Percentiles rank a stretch among this genome's conserved stretches.
Conservation (phyloP, 2,329 filamentous ascomycete species). For the Colletotrichum gigasporum region DNA sequence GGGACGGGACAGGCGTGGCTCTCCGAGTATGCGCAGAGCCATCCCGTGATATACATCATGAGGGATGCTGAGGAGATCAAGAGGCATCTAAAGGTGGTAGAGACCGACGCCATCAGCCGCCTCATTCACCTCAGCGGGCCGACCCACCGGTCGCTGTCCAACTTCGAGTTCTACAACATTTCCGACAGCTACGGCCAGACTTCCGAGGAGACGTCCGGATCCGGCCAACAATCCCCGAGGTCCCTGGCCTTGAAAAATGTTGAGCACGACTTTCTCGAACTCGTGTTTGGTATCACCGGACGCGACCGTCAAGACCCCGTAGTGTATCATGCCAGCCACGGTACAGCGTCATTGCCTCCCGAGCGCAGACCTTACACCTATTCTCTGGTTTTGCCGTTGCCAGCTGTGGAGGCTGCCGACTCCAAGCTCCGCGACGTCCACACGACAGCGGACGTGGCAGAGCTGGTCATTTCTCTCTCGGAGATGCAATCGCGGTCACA, state of each 20-base stretch:
- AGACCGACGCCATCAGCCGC: constrained; percentile 63
- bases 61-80: constrained; percentile 73
- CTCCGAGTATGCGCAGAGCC: constrained; percentile 67
- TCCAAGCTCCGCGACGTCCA: constrained; percentile 72
- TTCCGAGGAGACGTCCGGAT: neutral
- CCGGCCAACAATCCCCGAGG: constrained; percentile 52
- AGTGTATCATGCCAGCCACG: constrained; percentile 68
- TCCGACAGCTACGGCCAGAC: constrained; percentile 57
- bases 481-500: constrained; percentile 36
- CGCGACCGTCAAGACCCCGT: constrained; percentile 57
- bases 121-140: constrained; percentile 66
- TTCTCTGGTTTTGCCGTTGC: constrained; percentile 69
- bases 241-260: constrained; percentile 73
- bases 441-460: constrained; percentile 73
- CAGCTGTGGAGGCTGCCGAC: constrained; percentile 60
- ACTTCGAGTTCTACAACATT: constrained; percentile 80
- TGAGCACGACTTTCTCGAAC: constrained; percentile 75
- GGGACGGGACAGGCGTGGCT: constrained; percentile 68
- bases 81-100: constrained; percentile 64
- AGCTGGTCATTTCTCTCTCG: constrained; percentile 57
- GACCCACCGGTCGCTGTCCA: constrained; percentile 73
- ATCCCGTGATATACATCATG: constrained; percentile 76
- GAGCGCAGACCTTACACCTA: constrained; percentile 73
- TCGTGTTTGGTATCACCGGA: constrained; percentile 66
- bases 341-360: constrained; percentile 66